Evolutionary conservation across 352 stramenopile genomes (phyloP), one percentile per base, ranked within the genome.

Genomic region (Paralagenidium karlingii): DNA sequence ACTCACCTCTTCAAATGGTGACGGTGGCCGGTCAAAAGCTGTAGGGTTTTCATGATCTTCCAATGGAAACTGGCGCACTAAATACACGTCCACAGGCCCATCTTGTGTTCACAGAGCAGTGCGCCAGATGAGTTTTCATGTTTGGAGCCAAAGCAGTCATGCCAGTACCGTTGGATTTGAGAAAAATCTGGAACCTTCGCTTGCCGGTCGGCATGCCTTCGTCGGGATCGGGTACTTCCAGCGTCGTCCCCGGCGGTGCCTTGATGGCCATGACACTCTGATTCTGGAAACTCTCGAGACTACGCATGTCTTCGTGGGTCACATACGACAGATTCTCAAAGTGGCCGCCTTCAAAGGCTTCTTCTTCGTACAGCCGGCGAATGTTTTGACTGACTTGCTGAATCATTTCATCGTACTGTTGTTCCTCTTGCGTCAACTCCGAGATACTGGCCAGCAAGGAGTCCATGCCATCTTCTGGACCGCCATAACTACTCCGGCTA

Each of bases 211-310:
- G 60, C 79, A 96, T 96, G n/a, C 82, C 88, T 60, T 97, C 82
- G 40, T 97, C 86, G 6, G 87, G 88, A 49, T 97, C 80, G 12
- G 89, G 92, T 5, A 97, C 88, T 57, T 97, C 92, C 28, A 98
- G 62, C 29, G 79, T 96, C 34, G 92, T 97, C 29, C 92, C 90
- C 6, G 83, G 63, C 16, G 92, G 92, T 28, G 90, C 88, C 46
- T 92, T 94, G 46, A 98, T 95, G 15, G 86, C 92, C 78, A 98
- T 94, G 13, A 96, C 82, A 32, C 78, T 92, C 45, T 95, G 80
- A 29, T 90, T 76, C 16, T 62, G 55, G 49, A 92, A 90, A 39
- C 73, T 89, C 11, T 82, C 66, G 41, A 95, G 55, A 18, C 56
- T 64, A 32, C 75, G 57, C 60, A 96, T 93, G 48, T 96, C 85